phyloP scores from a whole-genome alignment of 148 eudicot species.

The Cornus florida region DNA sequence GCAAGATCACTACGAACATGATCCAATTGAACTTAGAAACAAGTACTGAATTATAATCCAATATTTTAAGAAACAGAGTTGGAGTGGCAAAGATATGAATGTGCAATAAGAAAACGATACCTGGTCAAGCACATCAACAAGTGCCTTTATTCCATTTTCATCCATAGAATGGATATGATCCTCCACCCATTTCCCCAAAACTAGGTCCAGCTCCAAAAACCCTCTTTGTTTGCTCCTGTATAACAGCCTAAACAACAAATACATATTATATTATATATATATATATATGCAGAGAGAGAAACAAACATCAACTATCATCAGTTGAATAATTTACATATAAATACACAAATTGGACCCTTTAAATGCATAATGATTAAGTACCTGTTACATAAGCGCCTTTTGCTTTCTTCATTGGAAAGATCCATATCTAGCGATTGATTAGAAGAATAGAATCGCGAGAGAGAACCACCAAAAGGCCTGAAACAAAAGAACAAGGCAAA shows the following conservation, averaged over 20 bases:
- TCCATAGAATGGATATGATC: constrained; percentile 80
- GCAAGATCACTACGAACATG: no score
- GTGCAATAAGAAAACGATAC: constrained; percentile 29
- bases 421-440: constrained; percentile 40
- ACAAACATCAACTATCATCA: background rate
- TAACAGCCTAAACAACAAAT: constrained; percentile 55
- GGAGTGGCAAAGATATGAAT: no score
- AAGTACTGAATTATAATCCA: no score
- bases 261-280: no score
- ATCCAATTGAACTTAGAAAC: no score
- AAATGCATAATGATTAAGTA: constrained; percentile 12
- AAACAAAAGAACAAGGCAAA: background rate
- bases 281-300: background rate
- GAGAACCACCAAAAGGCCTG: constrained; percentile 37
- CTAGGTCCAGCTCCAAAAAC: constrained; percentile 85
- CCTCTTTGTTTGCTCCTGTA: constrained; percentile 99
- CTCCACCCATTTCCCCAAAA: constrained; percentile 96
- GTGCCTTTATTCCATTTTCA: constrained; percentile 69
- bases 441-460: constrained; percentile 39
- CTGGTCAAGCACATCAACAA: constrained; percentile 85
- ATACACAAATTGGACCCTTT: background rate
- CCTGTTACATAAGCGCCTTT: constrained; percentile 75
- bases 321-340: background rate
- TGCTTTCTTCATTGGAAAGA: constrained; percentile 74
- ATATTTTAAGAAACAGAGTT: no score